Percentiles rank a stretch among this genome's conserved stretches.
Evolutionary conservation across 2,329 filamentous ascomycete genomes (phyloP).

Genomic region (Diaporthe helianthi): DNA sequence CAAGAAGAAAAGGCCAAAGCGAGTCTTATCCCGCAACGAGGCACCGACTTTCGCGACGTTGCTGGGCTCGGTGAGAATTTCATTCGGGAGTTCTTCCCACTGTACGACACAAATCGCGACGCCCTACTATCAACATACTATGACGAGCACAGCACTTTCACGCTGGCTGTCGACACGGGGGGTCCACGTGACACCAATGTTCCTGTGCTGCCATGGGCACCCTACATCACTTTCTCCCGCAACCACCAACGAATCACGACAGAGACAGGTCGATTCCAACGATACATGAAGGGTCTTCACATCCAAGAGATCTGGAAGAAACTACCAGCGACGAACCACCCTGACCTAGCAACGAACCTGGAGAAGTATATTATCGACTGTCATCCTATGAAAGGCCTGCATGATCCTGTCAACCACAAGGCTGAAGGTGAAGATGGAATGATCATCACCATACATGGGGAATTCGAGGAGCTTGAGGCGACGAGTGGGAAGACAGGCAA

Average conservation of each 20-base stretch:
- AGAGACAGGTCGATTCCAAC: constrained; percentile 65
- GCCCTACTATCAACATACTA: constrained; percentile 73
- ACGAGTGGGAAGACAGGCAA: constrained; percentile 63
- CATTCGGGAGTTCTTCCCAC: constrained; percentile 73
- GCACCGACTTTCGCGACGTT: constrained; percentile 77
- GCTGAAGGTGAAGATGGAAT: constrained; percentile 76
- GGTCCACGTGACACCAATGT: constrained; percentile 53
- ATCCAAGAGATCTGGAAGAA: constrained; percentile 74
- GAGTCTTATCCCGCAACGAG: constrained; percentile 66
- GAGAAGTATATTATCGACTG: constrained; percentile 86
- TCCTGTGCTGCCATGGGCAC: constrained; percentile 67
- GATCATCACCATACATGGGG: constrained; percentile 79
- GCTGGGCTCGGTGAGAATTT: constrained; percentile 78
- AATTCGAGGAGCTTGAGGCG: constrained; percentile 77
- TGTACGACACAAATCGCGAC: constrained; percentile 76
- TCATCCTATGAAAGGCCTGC: constrained; percentile 73
- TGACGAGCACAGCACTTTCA: constrained; percentile 78
- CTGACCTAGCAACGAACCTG: constrained; percentile 69
- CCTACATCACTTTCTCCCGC: constrained; percentile 79
- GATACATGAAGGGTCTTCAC: constrained; percentile 69
- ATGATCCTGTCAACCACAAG: constrained; percentile 71
- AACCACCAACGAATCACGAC: constrained; percentile 75
- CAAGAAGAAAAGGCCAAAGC: constrained; percentile 57
- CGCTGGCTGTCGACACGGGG: constrained; percentile 72
- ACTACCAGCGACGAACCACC: constrained; percentile 77